Percentiles rank a stretch among this genome's conserved stretches.
Conservation (phyloP, 2,329 filamentous ascomycete genomes). For the Pyricularia pennisetigena region DNA sequence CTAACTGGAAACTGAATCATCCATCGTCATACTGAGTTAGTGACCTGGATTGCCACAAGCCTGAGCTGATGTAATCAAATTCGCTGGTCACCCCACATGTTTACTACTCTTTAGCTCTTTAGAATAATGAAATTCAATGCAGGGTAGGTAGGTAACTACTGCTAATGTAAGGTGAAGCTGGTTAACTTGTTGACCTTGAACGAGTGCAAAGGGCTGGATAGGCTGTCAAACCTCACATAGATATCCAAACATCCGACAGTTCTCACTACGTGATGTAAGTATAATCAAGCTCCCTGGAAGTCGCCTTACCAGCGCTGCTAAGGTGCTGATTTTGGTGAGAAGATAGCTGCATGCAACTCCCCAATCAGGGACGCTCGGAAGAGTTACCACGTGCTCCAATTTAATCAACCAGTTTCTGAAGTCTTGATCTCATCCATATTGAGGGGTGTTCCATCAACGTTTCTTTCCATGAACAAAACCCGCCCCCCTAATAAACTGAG, state of each 20-base stretch:
- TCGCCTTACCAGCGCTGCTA: no score
- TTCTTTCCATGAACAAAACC: neutral
- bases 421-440: neutral
- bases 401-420: neutral
- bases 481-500: no score
- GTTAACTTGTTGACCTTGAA: neutral
- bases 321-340: no score
- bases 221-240: no score
- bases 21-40: neutral
- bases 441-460: neutral
- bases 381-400: neutral
- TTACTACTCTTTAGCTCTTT: no score
- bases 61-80: neutral
- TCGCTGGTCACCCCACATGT: neutral
- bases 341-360: no score
- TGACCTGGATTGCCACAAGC: neutral
- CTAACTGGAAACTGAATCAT: neutral
- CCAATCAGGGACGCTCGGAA: neutral
- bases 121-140: neutral
- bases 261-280: no score
- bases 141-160: neutral
- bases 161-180: neutral
- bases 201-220: neutral
- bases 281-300: no score
- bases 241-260: no score